phyloP scores from a whole-genome alignment of 257 asterid species.

The Solanum chmielewskii region DNA sequence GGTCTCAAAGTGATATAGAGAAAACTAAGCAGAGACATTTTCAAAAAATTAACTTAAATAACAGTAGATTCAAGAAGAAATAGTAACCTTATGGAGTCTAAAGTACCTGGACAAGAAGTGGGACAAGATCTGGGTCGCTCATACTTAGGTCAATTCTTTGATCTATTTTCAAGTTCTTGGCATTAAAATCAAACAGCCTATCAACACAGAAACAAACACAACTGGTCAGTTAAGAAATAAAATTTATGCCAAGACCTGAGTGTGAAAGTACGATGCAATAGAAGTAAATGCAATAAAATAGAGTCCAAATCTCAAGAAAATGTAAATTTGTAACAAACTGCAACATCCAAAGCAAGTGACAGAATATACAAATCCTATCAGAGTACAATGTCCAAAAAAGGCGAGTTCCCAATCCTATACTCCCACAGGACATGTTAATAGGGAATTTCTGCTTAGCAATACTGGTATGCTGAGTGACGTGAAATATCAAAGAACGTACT shows the following conservation, averaged over 20 bases:
- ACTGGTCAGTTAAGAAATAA: neutral
- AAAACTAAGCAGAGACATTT: neutral
- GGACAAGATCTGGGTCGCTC: conserved; percentile 97
- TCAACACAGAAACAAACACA: neutral
- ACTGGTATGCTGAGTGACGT: neutral
- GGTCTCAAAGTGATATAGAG: neutral
- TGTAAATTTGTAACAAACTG: neutral
- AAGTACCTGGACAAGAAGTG: conserved; percentile 85
- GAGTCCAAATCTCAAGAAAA: neutral
- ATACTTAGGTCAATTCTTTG: conserved; percentile 86
- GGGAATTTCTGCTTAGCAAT: neutral
- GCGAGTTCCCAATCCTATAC: neutral
- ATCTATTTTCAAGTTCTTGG: conserved; percentile 84
- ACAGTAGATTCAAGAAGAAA: neutral
- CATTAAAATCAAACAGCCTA: conserved; percentile 83
- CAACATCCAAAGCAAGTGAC: neutral
- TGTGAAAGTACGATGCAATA: neutral
- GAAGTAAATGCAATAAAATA: neutral
- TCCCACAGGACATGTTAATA: neutral
- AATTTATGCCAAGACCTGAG: neutral
- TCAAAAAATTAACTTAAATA: neutral
- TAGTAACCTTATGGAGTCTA: conserved; percentile 1
- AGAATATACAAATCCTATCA: neutral
- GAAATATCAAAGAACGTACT: neutral
- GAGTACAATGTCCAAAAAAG: neutral